Base-by-base conservation (phyloP, 306 rosid species). In the Quercus alba region DNA sequence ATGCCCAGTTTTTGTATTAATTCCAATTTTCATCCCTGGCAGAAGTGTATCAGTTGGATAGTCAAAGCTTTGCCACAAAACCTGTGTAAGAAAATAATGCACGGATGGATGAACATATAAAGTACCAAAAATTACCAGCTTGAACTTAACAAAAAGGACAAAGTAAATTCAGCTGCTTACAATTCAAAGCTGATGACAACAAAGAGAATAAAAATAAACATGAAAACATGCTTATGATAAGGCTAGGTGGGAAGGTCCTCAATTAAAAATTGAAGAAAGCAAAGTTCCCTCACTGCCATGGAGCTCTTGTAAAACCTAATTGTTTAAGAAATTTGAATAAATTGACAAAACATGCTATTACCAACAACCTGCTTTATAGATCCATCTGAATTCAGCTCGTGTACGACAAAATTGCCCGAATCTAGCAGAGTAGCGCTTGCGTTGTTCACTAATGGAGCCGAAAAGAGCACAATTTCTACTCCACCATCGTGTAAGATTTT, bases 391-490 rank as follows among this genome's bases (percentile, higher is more conserved):
- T 49, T 82, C 62, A 72, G 31, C 54, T 64, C 72, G 28, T 70
- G 19, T 19, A 82, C 21, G 13, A 73, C 66, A 73, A 82, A 77
- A 55, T 82, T 82, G 15, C 85, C 85, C 9, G 6, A 63, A 18
- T 77, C 79, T 5, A 31, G 75, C 13, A 82, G 70, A 64, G 73
- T 35, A 20, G 78, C 81, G 3, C 59, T 77, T 41, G 72, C 21
- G 38, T 77, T 82, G 9, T 2, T 64, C 10, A 75, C 56, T 51
- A 23, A 55, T 73, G 31, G 52, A 81, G 23, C 80, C 21, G 75
- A 55, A 58, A 18, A 69, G 2, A 75, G 77, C 9, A 52, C 38
- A 21, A 75, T 44, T 44, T 44, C 31, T 25, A n/a, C 80, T 14
- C 63, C 56, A 49, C 28, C 15, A 14, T 69, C 70, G 19, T 21